These are phyloP conservation scores for Sporothrix humicola DNA, from an alignment of 2,329 filamentous ascomycete genomes.

Conservation along the genomic window DNA sequence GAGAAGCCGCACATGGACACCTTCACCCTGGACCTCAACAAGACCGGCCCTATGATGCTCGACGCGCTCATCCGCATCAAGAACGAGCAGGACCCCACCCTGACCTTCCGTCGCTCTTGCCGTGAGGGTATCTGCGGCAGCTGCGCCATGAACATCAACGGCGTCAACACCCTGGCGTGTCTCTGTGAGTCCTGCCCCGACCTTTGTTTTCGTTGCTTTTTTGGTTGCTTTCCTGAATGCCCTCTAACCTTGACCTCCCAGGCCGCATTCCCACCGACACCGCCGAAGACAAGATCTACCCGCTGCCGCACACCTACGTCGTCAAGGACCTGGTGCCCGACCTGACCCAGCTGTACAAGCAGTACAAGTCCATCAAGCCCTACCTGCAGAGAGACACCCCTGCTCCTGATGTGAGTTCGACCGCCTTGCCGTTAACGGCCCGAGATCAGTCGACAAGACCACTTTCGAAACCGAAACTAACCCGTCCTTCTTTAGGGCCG, in stretches of 20 bases:
- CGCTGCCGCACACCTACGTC: constrained; percentile 96
- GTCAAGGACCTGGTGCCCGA: constrained; percentile 99
- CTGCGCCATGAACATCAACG: constrained; percentile 99
- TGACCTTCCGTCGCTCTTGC: constrained; percentile 95
- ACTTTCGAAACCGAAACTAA: background rate
- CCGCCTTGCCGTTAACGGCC: too few species aligned
- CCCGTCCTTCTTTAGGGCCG: constrained; percentile 66
- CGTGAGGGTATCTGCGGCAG: constrained; percentile 98
- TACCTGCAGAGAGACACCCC: constrained; percentile 92
- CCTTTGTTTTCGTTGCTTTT: background rate
- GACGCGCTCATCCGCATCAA: constrained; percentile 98
- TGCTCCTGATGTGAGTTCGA: constrained; percentile 72
- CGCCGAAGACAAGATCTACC: constrained; percentile 92
- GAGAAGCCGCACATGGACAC: constrained; percentile 95
- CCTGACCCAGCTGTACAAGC: constrained; percentile 99
- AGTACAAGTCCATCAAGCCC: constrained; percentile 99
- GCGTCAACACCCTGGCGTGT: constrained; percentile 96
- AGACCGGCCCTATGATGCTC: constrained; percentile 98
- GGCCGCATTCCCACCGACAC: constrained; percentile 91
- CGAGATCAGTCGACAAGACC: too few species aligned
- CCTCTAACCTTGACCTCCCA: constrained; percentile 47
- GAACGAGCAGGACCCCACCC: constrained; percentile 96
- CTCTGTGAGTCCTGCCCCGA: constrained; percentile 71
- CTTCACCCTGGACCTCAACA: constrained; percentile 95
- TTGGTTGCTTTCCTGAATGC: background rate